Evolutionary conservation across 192 early-diverging fungal genomes (phyloP).

Genomic region (Phycomyces nitens): DNA sequence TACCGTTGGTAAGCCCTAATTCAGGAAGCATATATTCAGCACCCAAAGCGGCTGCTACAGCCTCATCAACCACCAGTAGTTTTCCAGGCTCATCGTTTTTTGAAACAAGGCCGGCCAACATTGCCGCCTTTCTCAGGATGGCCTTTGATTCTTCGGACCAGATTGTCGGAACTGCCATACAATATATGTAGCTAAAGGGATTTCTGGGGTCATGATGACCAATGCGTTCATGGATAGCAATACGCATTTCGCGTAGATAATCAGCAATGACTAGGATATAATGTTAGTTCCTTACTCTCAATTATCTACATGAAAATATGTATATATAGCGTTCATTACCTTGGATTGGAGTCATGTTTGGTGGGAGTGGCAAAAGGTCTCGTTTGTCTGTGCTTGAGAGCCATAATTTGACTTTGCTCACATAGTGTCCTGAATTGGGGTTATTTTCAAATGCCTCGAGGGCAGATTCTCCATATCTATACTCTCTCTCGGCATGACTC

Average conservation of each 20-base stretch:
- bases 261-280: slow-evolving; percentile 33
- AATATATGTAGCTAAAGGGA: slow-evolving; percentile 34
- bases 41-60: slow-evolving; percentile 40
- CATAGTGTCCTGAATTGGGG: too few relatives aligned
- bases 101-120: slow-evolving; percentile 36
- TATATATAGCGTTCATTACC: too few relatives aligned
- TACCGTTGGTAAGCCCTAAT: slow-evolving; percentile 33
- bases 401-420: too few relatives aligned
- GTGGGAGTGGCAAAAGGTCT: too few relatives aligned
- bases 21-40: slow-evolving; percentile 25
- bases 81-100: slow-evolving; percentile 35
- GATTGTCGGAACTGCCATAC: slow-evolving; percentile 47
- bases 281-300: too few relatives aligned
- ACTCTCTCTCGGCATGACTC: too few relatives aligned
- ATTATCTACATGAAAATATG: too few relatives aligned
- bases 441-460: too few relatives aligned
- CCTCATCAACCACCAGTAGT: slow-evolving; percentile 40
- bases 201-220: slow-evolving; percentile 37
- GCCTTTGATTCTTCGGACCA: slow-evolving; percentile 38
- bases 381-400: too few relatives aligned
- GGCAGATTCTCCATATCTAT: too few relatives aligned
- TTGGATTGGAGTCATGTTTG: too few relatives aligned
- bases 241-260: slow-evolving; percentile 37
- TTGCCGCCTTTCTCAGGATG: slow-evolving; percentile 38
- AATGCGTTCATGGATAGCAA: slow-evolving; percentile 30